Evolutionary conservation across 306 rosid species (phyloP).

Genomic region (Quercus berberidifolia): DNA sequence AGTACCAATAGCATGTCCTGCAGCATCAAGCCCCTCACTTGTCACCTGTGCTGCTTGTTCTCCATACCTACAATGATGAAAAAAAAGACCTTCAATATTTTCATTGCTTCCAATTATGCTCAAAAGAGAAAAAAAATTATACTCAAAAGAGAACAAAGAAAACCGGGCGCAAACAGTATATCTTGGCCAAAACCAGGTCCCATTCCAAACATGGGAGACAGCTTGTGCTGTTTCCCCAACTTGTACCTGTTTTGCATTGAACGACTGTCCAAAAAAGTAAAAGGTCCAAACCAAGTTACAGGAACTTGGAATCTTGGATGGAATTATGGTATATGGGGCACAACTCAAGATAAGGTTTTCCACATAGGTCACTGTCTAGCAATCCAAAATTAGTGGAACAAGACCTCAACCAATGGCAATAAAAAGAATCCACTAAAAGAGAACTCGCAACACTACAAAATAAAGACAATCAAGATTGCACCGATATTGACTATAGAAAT

Average conservation of each 20-base stretch:
- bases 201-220: not conserved
- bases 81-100: not conserved
- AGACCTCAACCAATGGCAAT: not conserved
- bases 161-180: not conserved
- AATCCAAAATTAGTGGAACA: not conserved
- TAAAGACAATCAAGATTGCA: not conserved
- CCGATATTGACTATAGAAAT: too few relatives aligned
- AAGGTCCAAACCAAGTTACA: not conserved
- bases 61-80: slow-evolving; percentile 57
- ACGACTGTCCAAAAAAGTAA: not conserved
- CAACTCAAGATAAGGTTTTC: not conserved
- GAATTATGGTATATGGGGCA: not conserved
- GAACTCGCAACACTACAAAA: not conserved
- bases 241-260: not conserved
- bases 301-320: not conserved
- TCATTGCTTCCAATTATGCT: not conserved
- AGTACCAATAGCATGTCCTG: slow-evolving; percentile 81
- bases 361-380: not conserved
- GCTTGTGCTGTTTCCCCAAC: not conserved
- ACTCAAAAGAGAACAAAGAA: not conserved
- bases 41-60: slow-evolving; percentile 62
- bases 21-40: slow-evolving; percentile 79
- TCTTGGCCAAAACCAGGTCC: not conserved
- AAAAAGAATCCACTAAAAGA: not conserved
- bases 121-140: not conserved